phyloP scores from a whole-genome alignment of 768 basidiomycete genomes.

The Phaeotremella fagi region DNA sequence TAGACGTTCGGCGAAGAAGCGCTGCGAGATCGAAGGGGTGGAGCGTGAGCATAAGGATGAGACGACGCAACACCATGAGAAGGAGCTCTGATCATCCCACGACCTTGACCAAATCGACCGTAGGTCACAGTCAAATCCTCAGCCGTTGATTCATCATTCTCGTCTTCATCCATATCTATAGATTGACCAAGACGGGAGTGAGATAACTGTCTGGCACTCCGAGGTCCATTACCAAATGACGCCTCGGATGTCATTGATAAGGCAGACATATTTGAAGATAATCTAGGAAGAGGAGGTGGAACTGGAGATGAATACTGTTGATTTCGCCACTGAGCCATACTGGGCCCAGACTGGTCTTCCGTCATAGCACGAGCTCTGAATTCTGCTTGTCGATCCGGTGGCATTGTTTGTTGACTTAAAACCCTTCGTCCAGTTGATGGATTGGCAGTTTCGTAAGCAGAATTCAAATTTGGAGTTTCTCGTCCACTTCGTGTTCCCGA shows the following conservation, averaged over 20 bases:
- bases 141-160: neutral
- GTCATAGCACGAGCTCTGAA: conserved; percentile 62
- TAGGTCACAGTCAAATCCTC: conserved; percentile 3
- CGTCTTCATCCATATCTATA: conserved; percentile 32
- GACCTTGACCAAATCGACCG: conserved; percentile 16
- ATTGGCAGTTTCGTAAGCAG: conserved; percentile 62
- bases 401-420: conserved; percentile 57
- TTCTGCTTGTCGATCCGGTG: conserved; percentile 57
- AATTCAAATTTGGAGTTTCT: conserved; percentile 28
- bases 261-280: conserved; percentile 38
- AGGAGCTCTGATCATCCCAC: conserved; percentile 31
- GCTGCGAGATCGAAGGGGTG: conserved; percentile 48
- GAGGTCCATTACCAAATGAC: conserved; percentile 21
- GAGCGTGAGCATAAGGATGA: conserved; percentile 27
- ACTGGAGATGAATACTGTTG: conserved; percentile 51
- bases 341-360: conserved; percentile 62
- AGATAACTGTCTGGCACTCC: conserved; percentile 9
- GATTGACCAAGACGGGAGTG: conserved; percentile 18
- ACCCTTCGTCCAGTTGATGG: conserved; percentile 61
- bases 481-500: conserved; percentile 26
- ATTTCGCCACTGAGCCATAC: conserved; percentile 63
- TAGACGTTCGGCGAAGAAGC: conserved; percentile 51
- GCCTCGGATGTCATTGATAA: conserved; percentile 38
- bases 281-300: conserved; percentile 39
- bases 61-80: conserved; percentile 23